Evolutionary conservation across 1,284 basidiomycete genomes (phyloP).

Genomic region (Mycena sp.): DNA sequence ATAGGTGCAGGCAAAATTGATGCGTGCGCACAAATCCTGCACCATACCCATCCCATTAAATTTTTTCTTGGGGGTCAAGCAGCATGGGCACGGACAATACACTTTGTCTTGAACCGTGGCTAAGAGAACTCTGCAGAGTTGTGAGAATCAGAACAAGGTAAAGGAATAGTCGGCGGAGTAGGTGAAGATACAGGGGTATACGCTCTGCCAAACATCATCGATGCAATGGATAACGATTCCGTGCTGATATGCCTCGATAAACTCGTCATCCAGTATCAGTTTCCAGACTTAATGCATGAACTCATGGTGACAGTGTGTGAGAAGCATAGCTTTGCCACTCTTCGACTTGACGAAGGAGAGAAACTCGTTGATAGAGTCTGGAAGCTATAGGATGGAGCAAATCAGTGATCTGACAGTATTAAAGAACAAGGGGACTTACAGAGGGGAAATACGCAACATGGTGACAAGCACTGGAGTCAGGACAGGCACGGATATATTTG

Average conservation of each 20-base stretch:
- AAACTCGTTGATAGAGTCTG: conserved; percentile 25
- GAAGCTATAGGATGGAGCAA: conserved; percentile 20
- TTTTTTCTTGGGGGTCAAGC: conserved; percentile 37
- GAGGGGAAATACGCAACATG: conserved; percentile 32
- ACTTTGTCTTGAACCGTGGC: conserved; percentile 44
- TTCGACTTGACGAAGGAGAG: conserved; percentile 1
- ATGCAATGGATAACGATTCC: conserved; percentile 41
- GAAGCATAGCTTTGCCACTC: conserved; percentile 24
- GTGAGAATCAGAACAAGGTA: conserved; percentile 36
- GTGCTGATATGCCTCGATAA: too few species aligned
- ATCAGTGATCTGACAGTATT: conserved; percentile 44
- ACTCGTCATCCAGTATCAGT: conserved; percentile 39
- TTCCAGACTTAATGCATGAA: conserved; percentile 45
- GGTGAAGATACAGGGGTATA: conserved; percentile 42
- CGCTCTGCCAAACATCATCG: conserved; percentile 36
- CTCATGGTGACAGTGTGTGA: conserved; percentile 41
- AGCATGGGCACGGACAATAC: conserved; percentile 45
- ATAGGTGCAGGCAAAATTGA: conserved; percentile 2
- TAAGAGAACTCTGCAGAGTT: conserved; percentile 42
- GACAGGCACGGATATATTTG: too few species aligned
- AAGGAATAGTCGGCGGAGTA: conserved; percentile 49
- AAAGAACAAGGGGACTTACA: conserved; percentile 34
- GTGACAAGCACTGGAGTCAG: too few species aligned
- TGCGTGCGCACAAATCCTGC: conserved; percentile 22
- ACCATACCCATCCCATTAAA: conserved; percentile 31